These are phyloP conservation scores for Nidularia sp. DNA, from an alignment of 768 basidiomycete species.

Conservation along the genomic window DNA sequence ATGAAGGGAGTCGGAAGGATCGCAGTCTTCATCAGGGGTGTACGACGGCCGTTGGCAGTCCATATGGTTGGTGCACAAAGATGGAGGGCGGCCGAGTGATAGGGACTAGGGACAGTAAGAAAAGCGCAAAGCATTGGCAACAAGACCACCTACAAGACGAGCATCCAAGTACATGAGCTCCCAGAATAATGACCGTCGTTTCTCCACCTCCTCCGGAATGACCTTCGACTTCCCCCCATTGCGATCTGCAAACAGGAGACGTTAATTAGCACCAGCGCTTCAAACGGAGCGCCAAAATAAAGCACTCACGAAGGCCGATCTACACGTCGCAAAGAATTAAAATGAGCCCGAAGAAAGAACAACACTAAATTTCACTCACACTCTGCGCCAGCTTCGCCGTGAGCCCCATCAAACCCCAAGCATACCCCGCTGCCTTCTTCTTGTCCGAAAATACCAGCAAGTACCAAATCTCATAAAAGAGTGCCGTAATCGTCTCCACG, in stretches of 20 bases:
- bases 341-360: conserved; percentile 1
- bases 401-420: conserved; percentile 53
- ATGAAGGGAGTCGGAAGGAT: conserved; percentile 32
- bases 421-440: conserved; percentile 59
- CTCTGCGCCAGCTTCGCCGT: conserved; percentile 60
- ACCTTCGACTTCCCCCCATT: conserved; percentile 62
- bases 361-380: conserved; percentile 31
- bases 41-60: conserved; percentile 53
- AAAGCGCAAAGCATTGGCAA: conserved; percentile 4
- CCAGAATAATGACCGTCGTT: conserved; percentile 67
- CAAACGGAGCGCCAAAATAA: background rate
- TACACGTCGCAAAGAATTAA: conserved; percentile 11
- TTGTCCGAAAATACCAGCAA: conserved; percentile 66
- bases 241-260: conserved; percentile 41
- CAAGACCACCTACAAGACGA: conserved; percentile 41
- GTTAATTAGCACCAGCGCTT: background rate
- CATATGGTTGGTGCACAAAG: conserved; percentile 55
- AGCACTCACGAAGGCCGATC: conserved; percentile 57
- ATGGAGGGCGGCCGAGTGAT: conserved; percentile 66
- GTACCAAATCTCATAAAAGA: conserved; percentile 68
- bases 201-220: conserved; percentile 68
- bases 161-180: conserved; percentile 65
- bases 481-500: conserved; percentile 51
- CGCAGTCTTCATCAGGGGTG: conserved; percentile 30
- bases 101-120: conserved; percentile 34